phyloP scores from a whole-genome alignment of 1,284 basidiomycete species.

The Pseudozyma tsukubaensis region DNA sequence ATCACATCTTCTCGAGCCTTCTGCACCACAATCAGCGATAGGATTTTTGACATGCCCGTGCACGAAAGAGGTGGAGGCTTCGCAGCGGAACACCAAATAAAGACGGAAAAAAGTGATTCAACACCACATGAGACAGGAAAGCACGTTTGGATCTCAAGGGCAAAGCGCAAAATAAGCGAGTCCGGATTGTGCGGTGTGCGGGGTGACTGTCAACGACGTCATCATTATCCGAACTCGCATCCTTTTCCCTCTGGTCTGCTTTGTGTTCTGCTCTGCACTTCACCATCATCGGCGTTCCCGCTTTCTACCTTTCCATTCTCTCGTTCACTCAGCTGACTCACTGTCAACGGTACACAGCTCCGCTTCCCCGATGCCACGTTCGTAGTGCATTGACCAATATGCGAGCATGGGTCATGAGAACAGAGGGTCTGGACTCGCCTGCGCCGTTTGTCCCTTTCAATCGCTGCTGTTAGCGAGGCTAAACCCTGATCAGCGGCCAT shows the following conservation, averaged over 20 bases:
- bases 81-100: background rate
- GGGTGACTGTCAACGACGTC: slow-evolving; percentile 48
- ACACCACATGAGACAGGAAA: slow-evolving; percentile 1
- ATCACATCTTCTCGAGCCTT: background rate
- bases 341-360: background rate
- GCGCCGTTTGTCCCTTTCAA: no score
- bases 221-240: slow-evolving; percentile 11
- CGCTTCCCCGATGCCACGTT: background rate
- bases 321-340: slow-evolving; percentile 12
- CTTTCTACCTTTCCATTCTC: background rate
- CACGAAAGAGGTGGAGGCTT: slow-evolving; percentile 17
- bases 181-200: slow-evolving; percentile 11
- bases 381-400: no score
- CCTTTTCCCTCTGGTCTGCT: background rate
- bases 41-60: background rate
- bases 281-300: slow-evolving; percentile 10
- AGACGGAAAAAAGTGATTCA: slow-evolving; percentile 8
- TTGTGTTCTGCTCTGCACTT: background rate
- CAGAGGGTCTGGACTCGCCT: no score
- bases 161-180: slow-evolving; percentile 11
- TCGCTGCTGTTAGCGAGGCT: no score
- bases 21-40: background rate
- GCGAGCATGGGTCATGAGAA: no score
- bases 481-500: no score
- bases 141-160: slow-evolving; percentile 7